Evolutionary conservation across 495 filamentous ascomycete genomes (phyloP).

Genomic region (Penicillium coffeae): DNA sequence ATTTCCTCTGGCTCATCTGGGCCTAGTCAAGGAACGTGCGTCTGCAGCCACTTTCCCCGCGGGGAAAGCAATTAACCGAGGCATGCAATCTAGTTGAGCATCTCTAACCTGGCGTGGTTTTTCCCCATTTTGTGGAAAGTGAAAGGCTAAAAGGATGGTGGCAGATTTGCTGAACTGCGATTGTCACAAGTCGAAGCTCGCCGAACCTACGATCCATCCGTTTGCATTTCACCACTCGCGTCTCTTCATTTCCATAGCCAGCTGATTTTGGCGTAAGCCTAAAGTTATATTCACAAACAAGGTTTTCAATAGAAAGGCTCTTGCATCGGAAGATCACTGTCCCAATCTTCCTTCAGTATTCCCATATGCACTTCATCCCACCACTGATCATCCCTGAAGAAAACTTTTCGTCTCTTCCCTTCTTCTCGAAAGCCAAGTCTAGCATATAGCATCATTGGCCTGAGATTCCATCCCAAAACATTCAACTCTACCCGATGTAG

Average conservation of each 20-base stretch:
- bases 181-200: too few relatives aligned
- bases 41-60: neutral
- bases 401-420: constrained; percentile 1
- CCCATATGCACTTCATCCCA: constrained; percentile 4
- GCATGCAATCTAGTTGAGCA: neutral
- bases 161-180: too few relatives aligned
- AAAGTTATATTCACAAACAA: too few relatives aligned
- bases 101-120: too few relatives aligned
- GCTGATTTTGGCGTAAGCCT: too few relatives aligned
- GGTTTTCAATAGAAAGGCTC: too few relatives aligned
- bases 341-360: constrained; percentile 1
- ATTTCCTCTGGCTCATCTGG: too few relatives aligned
- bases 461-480: constrained; percentile 2
- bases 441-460: neutral
- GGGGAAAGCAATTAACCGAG: neutral
- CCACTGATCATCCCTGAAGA: neutral
- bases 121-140: too few relatives aligned
- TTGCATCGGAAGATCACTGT: constrained; percentile 31
- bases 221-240: too few relatives aligned
- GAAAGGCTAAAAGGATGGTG: too few relatives aligned
- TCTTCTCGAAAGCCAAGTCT: neutral
- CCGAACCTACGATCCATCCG: too few relatives aligned
- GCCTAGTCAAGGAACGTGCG: neutral
- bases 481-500: constrained; percentile 2
- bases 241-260: too few relatives aligned